Percentiles rank a stretch among this genome's conserved stretches.
Evolutionary conservation across 176 grass and related monocot species (phyloP).

Genomic region (Dendrocalamus sinicus): DNA sequence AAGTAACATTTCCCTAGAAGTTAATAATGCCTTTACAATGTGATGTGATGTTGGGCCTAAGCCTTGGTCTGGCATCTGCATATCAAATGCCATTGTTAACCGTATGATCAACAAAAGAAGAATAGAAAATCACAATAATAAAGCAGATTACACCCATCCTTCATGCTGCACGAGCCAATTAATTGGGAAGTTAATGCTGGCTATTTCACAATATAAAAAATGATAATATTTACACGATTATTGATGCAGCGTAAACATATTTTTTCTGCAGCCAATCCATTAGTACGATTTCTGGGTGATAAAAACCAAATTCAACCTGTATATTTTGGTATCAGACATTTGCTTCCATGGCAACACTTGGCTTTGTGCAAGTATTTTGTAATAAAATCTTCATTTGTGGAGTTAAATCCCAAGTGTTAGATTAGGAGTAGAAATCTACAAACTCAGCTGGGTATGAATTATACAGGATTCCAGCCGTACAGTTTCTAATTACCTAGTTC

Average conservation of each 20-base stretch:
- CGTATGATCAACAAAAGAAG: not conserved
- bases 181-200: constrained; percentile 17
- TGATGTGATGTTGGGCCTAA: constrained; percentile 69
- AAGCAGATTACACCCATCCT: constrained; percentile 2
- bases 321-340: not conserved
- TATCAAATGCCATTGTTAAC: constrained; percentile 46
- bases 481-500: constrained; percentile 30
- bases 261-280: not conserved
- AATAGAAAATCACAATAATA: constrained; percentile 6
- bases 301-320: not conserved
- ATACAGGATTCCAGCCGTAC: not conserved
- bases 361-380: not conserved
- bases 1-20: constrained; percentile 81
- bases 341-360: not conserved
- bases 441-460: not conserved
- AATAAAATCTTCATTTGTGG: constrained; percentile 5
- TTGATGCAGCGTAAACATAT: not conserved
- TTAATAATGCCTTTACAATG: constrained; percentile 72
- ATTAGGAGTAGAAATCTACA: not conserved
- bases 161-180: not conserved
- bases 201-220: not conserved
- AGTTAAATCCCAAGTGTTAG: constrained; percentile 5
- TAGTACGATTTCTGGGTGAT: not conserved
- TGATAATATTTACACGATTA: constrained; percentile 14
- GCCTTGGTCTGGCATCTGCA: constrained; percentile 77